phyloP scores from a whole-genome alignment of 208 protist species.

The Leishmania mexicana region DNA sequence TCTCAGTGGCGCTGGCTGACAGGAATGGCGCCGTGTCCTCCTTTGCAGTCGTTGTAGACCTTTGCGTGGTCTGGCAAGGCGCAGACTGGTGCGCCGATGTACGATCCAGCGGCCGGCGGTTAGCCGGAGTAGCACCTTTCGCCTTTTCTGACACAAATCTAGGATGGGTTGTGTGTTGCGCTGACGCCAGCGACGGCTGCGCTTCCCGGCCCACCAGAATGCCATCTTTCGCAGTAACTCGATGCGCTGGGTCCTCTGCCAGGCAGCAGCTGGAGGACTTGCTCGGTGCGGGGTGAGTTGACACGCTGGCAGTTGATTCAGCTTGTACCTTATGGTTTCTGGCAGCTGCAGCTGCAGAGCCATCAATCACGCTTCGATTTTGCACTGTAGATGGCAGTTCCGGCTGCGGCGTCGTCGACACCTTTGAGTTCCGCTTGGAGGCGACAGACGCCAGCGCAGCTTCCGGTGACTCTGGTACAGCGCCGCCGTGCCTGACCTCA shows the following conservation, averaged over 20 bases:
- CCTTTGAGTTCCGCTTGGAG: background rate
- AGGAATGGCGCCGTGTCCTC: background rate
- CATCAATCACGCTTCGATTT: background rate
- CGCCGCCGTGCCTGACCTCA: slow-evolving; percentile 5
- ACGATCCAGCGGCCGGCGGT: no score
- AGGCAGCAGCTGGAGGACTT: slow-evolving; percentile 2
- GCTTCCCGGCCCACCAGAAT: slow-evolving; percentile 2
- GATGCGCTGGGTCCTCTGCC: slow-evolving; percentile 2
- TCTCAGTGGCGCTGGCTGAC: background rate
- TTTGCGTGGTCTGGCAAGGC: background rate
- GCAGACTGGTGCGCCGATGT: background rate
- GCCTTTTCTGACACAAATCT: background rate
- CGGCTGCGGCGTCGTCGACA: background rate
- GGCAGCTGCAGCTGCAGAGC: background rate
- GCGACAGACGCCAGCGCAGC: background rate
- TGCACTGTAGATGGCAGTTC: background rate
- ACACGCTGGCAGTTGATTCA: background rate
- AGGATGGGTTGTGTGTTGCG: background rate
- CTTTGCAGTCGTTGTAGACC: background rate
- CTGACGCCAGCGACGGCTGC: background rate
- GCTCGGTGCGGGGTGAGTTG: background rate
- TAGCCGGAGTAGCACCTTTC: background rate
- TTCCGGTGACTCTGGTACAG: background rate
- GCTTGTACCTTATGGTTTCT: background rate
- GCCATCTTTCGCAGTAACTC: background rate